Conservation (phyloP, 805 yeast species). For the Candida tallmaniae region DNA sequence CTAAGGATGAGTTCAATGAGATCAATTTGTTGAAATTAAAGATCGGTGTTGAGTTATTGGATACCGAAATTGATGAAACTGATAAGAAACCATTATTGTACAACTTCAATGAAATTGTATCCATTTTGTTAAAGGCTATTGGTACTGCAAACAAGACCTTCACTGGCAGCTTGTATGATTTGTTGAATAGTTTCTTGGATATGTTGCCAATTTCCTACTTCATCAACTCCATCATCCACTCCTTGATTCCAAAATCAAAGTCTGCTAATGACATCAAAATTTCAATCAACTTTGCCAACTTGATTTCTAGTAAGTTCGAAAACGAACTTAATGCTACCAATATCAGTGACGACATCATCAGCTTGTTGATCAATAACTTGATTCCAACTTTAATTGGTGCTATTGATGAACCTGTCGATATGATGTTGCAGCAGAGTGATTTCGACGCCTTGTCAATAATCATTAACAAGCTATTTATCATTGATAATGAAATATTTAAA, state of each 20-base stretch:
- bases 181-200: conserved; percentile 60
- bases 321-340: conserved; percentile 49
- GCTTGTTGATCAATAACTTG: conserved; percentile 47
- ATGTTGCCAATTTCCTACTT: conserved; percentile 74
- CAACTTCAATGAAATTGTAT: conserved; percentile 28
- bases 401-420: conserved; percentile 27
- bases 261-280: conserved; percentile 38
- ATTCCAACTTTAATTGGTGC: conserved; percentile 47
- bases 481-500: conserved; percentile 9
- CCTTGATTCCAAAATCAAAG: conserved; percentile 26
- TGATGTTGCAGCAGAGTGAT: conserved; percentile 61
- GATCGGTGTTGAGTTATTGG: conserved; percentile 49
- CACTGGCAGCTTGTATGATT: conserved; percentile 17
- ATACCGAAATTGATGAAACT: conserved; percentile 27
- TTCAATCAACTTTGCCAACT: conserved; percentile 56
- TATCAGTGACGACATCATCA: conserved; percentile 41
- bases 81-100: conserved; percentile 28
- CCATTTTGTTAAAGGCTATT: conserved; percentile 33
- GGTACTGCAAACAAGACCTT: conserved; percentile 23
- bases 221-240: conserved; percentile 51
- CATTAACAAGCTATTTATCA: conserved; percentile 57
- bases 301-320: conserved; percentile 66
- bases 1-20: conserved; percentile 20
- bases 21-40: conserved; percentile 41
- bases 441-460: conserved; percentile 63